Percentiles rank a stretch among this genome's conserved stretches.
phyloP scores from a whole-genome alignment of 2,329 filamentous ascomycete genomes.

The Sporothrix humicola region DNA sequence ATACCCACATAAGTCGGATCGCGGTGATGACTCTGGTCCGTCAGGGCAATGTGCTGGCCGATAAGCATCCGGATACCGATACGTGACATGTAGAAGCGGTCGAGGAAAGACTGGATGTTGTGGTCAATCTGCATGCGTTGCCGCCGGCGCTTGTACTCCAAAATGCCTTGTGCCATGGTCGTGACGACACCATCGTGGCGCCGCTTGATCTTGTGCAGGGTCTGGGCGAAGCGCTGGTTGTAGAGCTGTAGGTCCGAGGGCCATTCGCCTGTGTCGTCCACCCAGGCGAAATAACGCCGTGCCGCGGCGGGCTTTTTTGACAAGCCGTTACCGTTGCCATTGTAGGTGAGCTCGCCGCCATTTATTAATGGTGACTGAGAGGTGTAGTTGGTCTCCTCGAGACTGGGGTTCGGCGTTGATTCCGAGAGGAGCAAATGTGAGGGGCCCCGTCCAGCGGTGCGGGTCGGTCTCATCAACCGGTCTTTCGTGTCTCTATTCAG shows the following conservation, averaged over 20 bases:
- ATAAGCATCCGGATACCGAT: constrained; percentile 99
- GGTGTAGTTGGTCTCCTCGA: constrained; percentile 80
- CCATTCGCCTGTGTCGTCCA: constrained; percentile 88
- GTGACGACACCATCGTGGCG: constrained; percentile 97
- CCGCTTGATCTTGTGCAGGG: constrained; percentile 91
- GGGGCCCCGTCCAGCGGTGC: constrained; percentile 56
- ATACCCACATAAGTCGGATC: constrained; percentile 97
- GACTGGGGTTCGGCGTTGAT: constrained; percentile 87
- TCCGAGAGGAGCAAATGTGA: constrained; percentile 71
- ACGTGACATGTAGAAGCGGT: constrained; percentile 99
- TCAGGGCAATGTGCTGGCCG: constrained; percentile 95
- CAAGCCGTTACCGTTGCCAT: constrained; percentile 51
- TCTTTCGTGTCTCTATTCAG: constrained; percentile 78
- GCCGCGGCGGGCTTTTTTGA: constrained; percentile 58
- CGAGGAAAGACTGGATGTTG: constrained; percentile 95
- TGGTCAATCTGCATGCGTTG: constrained; percentile 98
- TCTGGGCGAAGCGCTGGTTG: constrained; percentile 88
- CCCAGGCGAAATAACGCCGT: constrained; percentile 86
- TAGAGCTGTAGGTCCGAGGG: constrained; percentile 93
- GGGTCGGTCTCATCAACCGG: constrained; percentile 73
- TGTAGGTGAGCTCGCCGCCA: constrained; percentile 29
- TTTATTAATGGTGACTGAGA: constrained; percentile 51
- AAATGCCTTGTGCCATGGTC: constrained; percentile 95
- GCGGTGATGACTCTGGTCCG: constrained; percentile 85
- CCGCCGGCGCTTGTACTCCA: constrained; percentile 95